Evolutionary conservation across 805 yeast species (phyloP), one percentile per base, ranked within the genome.

Genomic region (Kuraishia ogatae): DNA sequence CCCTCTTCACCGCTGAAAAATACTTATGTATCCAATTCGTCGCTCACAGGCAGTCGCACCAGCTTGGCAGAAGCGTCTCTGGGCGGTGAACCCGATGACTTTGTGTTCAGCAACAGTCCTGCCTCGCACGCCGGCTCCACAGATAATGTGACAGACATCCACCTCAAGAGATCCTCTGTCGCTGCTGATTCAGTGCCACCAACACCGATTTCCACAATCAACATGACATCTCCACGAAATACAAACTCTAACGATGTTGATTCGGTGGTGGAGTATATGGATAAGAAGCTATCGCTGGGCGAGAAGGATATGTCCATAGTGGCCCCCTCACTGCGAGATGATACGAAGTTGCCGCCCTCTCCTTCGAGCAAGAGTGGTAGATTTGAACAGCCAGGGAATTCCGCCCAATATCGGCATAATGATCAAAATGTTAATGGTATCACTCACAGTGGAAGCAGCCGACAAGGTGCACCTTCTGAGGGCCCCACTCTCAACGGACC

Each of bases 41-140:
- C 52, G 24, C n/a, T 29, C 6, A 46, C 22, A 3, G 47, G 43
- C 6, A 35, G 43, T 35, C 43, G n/a, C 13, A 11, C 43, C n/a
- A 35, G 43, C 13, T 15, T 35, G 15, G 17, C n/a, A 15, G 43
- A 35, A 15, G 13, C 19, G 20, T 20, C 17, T 21, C 28, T 53
- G 24, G 54, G 50, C 8, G 55, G 50, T n/a, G 56, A 53, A 15
- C 61, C 57, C 4, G 69, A 66, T 39, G 67, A 66, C 19, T 59
- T 68, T 35, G 58, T 59, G n/a, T 66, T 65, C 60, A 60, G 57
- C 53, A 54, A 59, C 26, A 57, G 60, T 55, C 6, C 52, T 2
- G 24, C 52, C 6, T 47, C 57, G 13, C 43, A 35, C 13, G 43
- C 43, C 13, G 43, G 43, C 17, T 35, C 43, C 43, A 35, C 43